Percentiles rank a stretch among this genome's conserved stretches.
phyloP scores from a whole-genome alignment of 116 monocot genomes.

The Dioscorea cayenensis region DNA sequence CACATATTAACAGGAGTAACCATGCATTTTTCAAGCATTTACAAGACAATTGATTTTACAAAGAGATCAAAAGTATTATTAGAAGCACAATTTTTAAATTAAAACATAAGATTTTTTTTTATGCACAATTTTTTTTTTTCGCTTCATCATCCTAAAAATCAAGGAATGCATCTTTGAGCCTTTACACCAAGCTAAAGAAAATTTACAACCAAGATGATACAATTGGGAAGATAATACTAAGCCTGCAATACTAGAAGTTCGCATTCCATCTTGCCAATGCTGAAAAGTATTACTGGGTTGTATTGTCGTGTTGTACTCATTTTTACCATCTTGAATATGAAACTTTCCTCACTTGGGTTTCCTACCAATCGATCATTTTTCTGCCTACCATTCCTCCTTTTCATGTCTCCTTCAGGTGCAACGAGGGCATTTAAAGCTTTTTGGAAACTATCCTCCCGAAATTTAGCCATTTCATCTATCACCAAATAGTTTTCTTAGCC shows the following conservation, averaged over 20 bases:
- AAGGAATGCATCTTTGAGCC: neutral
- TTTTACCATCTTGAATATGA: constrained; percentile 96
- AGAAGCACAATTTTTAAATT: neutral
- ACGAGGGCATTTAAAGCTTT: constrained; percentile 83
- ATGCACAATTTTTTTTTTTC: neutral
- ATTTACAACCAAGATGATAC: neutral
- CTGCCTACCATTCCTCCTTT: constrained; percentile 60
- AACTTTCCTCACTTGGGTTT: constrained; percentile 68
- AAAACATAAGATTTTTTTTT: too few relatives aligned
- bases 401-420: constrained; percentile 61
- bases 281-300: constrained; percentile 90
- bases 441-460: constrained; percentile 89
- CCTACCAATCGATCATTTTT: constrained; percentile 50
- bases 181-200: neutral
- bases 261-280: constrained; percentile 95
- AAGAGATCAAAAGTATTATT: neutral
- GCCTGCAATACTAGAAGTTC: constrained; percentile 98
- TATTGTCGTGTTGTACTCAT: constrained; percentile 91
- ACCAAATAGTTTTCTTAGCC: constrained; percentile 87
- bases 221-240: neutral
- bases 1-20: neutral
- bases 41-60: neutral
- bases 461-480: constrained; percentile 88
- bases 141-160: neutral
- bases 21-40: neutral